Base-by-base conservation (phyloP, 176 grass and related monocot species). In the Aegilops umbellulata region DNA sequence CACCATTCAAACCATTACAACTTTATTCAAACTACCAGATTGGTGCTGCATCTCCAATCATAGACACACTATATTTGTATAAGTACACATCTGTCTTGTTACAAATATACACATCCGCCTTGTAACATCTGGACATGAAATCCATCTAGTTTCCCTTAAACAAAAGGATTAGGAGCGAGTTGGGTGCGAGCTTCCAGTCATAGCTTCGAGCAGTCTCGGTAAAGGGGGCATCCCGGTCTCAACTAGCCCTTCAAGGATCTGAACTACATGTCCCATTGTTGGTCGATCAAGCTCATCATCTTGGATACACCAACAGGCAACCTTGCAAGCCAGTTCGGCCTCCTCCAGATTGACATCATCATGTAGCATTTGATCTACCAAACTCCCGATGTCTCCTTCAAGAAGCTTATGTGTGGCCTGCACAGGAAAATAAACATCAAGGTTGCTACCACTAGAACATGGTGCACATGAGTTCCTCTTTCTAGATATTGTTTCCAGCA, bases 241-340 rank as follows among this genome's bases (percentile, higher is more conserved):
- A n/a, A 85, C n/a, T 34, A 78, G 22, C 7, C 88, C 84, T 38
- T 90, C 79, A 1, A 90, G 69, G 71, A 79, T 71, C 44, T 65
- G 65, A 69, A 86, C 79, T 13, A 90, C 78, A 19, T 90, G 32
- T 26, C 46, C 65, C 89, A 91, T 91, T 24, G 89, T 84, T 20
- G 89, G 89, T 69, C 89, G 46, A 55, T 39, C 44, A 67, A 80
- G 44, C 65, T 91, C 85, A 12, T 80, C 10, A 13, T 66, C 81
- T 71, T 91, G 81, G 27, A 91, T 86, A 29, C 89, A 91, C 89
- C 85, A 87, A 22, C 85, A 36, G 8, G 35, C 6, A 84, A 84
- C 65, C 72, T 87, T 91, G 20, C 79, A 81, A 8, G 12, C 39
- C 42, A 44, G 68, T 73, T 74, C 76, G 15, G 47, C 34, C 74